Percentiles rank a stretch among this genome's conserved stretches.
Conservation (phyloP, 805 yeast genomes). For the Suhomyces tanzawaensis region DNA sequence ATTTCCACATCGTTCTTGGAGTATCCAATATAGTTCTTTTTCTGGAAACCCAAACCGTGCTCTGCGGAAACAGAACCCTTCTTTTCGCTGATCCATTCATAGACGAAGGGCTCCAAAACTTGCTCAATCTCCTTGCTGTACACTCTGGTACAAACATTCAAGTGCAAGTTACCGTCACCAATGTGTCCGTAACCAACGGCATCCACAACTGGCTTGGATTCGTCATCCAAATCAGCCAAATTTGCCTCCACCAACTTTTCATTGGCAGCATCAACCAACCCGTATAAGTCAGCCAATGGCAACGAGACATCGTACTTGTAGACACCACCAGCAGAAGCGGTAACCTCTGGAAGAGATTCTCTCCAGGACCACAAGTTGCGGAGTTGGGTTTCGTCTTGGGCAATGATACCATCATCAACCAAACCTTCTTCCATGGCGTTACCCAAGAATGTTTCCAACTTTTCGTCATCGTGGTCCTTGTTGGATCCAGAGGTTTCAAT, state of each 20-base stretch:
- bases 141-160: slow-evolving; percentile 86
- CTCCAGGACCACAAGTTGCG: slow-evolving; percentile 91
- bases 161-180: slow-evolving; percentile 95
- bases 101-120: slow-evolving; percentile 88
- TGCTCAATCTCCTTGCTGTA: slow-evolving; percentile 78
- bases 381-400: slow-evolving; percentile 90
- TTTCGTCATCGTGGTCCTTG: slow-evolving; percentile 89
- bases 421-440: slow-evolving; percentile 77
- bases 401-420: slow-evolving; percentile 91
- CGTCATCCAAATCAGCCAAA: slow-evolving; percentile 58
- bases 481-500: slow-evolving; percentile 97
- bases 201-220: slow-evolving; percentile 73
- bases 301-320: slow-evolving; percentile 95
- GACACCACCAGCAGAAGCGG: slow-evolving; percentile 85
- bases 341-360: slow-evolving; percentile 89
- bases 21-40: slow-evolving; percentile 85
- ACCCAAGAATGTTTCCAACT: slow-evolving; percentile 82
- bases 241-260: slow-evolving; percentile 54
- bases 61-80: slow-evolving; percentile 95
- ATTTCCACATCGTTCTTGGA: slow-evolving; percentile 75
- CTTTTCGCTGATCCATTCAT: slow-evolving; percentile 74
- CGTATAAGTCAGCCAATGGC: slow-evolving; percentile 79
- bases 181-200: slow-evolving; percentile 98
- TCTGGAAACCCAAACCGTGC: slow-evolving; percentile 96
- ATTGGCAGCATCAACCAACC: slow-evolving; percentile 76